Base-by-base conservation (phyloP, 805 yeast species). In the Yamadazyma sp. region DNA sequence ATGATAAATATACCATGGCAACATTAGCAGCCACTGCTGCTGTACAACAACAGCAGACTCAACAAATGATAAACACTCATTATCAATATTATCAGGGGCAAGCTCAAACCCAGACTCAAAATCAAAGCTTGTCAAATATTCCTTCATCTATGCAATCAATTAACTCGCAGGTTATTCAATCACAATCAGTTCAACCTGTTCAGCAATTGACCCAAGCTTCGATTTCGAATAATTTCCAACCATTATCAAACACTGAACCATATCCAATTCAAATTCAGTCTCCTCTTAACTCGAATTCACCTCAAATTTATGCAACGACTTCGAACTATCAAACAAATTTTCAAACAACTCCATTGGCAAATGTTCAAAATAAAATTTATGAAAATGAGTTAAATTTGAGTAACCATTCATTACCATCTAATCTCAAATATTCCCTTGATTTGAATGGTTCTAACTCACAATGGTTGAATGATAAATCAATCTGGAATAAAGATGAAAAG, bases 1-100 rank as follows among this genome's bases (percentile, higher is more conserved):
- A 27, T 27, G 47, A 49, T 35, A 52, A 54, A 38, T 54, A 53
- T 33, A 49, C 58, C 1, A 43, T 49, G 31, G 55, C 60, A 12
- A 54, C 62, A 5, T 55, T 52, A 4, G 58, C 60, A 3, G 60
- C 57, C 2, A 55, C 62, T n/a, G 62, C 62, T 11, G 60, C 58
- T 11, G 58, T 52, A 14, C 58, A 51, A 27, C 60, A 56, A 27
- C 61, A 52, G 27, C 52, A 46, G 17, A 49, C 44, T 18, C 54
- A 49, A 27, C 53, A 45, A 31, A 38, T 38, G 4, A 40, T 34
- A 18, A n/a, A 31, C 5, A 9, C 23, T 11, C 37, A 33, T 4
- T 29, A 38, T 17, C 35, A 34, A 7, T 30, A 16, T 12, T 18
- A 18, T 28, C 23, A 23, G 3, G 33, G 18, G 18, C 25, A 30